These are phyloP conservation scores for Sporobolomyces phaffii DNA, from an alignment of 768 basidiomycete genomes.

Conservation along the genomic window DNA sequence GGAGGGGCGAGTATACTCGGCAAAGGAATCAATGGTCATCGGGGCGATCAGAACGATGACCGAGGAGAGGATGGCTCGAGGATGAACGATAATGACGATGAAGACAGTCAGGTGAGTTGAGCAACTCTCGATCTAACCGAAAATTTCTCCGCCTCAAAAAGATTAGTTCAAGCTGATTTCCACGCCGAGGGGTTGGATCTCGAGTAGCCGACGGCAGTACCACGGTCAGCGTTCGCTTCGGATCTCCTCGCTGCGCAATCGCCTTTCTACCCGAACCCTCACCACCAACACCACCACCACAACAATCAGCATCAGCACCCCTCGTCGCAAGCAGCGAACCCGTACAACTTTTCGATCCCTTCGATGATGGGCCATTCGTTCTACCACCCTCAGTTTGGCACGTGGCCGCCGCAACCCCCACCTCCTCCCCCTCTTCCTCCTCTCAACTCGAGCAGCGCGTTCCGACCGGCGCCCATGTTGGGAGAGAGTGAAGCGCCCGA, in stretches of 20 bases:
- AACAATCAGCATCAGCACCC: neutral
- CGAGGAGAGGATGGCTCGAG: neutral
- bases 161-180: too few species aligned
- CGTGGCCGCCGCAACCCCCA: neutral
- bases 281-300: neutral
- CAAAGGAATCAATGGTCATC: neutral
- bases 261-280: constrained; percentile 18
- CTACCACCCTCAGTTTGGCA: neutral
- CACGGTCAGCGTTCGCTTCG: constrained; percentile 21
- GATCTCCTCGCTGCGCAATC: constrained; percentile 32
- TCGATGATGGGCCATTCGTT: neutral
- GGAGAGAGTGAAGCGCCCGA: constrained; percentile 8
- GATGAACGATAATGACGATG: constrained; percentile 12
- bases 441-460: neutral
- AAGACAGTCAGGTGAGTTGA: constrained; percentile 1
- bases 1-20: constrained; percentile 16
- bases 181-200: too few species aligned
- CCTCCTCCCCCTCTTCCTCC: neutral
- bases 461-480: constrained; percentile 14
- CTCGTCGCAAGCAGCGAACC: neutral
- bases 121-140: neutral
- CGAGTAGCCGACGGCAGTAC: constrained; percentile 24
- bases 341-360: neutral
- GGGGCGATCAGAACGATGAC: neutral
- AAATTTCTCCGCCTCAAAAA: too few species aligned